phyloP scores from a whole-genome alignment of 345 rosid species.

The Moricandia arvensis region DNA sequence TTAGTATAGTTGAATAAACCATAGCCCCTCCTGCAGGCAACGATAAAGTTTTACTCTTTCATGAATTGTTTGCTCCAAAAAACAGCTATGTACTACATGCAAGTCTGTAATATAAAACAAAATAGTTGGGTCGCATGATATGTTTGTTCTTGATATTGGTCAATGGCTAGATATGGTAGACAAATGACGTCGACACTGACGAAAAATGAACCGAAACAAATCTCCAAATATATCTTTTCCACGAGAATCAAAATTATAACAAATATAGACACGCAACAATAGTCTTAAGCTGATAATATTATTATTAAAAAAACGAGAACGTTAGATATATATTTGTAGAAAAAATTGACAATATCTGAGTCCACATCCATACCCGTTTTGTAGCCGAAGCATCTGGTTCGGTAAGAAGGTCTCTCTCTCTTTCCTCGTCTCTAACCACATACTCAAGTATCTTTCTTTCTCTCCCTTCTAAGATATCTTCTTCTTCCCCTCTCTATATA shows the following conservation, averaged over 20 bases:
- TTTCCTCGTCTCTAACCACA: slow-evolving; percentile 48
- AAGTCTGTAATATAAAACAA: not conserved
- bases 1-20: not conserved
- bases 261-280: slow-evolving; percentile 13
- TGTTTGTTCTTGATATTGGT: not conserved
- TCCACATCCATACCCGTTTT: slow-evolving; percentile 55
- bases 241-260: slow-evolving; percentile 8
- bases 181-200: slow-evolving; percentile 31
- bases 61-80: not conserved
- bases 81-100: not conserved
- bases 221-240: slow-evolving; percentile 5
- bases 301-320: not conserved
- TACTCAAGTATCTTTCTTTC: slow-evolving; percentile 40
- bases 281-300: not conserved
- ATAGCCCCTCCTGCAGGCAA: not conserved
- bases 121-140: not conserved
- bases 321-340: slow-evolving; percentile 8
- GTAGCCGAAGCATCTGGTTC: slow-evolving; percentile 66
- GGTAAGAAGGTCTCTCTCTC: slow-evolving; percentile 43
- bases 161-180: slow-evolving; percentile 15
- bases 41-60: not conserved
- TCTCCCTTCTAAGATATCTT: slow-evolving; percentile 28
- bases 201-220: slow-evolving; percentile 19
- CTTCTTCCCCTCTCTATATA: slow-evolving; percentile 40
- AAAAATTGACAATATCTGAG: slow-evolving; percentile 28